phyloP scores from a whole-genome alignment of 202 grass and related monocot species.

The Panicum hallii region DNA sequence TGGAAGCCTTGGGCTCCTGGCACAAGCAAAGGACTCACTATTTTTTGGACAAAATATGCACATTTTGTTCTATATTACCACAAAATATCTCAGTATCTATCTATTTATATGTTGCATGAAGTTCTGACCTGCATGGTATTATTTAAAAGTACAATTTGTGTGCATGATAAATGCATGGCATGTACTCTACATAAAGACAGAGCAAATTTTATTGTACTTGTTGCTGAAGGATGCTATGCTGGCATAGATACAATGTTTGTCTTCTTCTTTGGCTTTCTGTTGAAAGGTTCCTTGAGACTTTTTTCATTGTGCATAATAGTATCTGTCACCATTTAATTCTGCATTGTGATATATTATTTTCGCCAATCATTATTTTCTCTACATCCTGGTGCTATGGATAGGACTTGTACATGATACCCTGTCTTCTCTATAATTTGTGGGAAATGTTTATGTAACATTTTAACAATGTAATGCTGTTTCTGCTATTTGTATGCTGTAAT shows the following conservation, averaged over 20 bases:
- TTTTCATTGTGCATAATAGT: slow-evolving; percentile 23
- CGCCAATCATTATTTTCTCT: slow-evolving; percentile 2
- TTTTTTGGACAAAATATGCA: background rate
- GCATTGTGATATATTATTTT: background rate
- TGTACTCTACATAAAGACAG: slow-evolving; percentile 24
- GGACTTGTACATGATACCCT: slow-evolving; percentile 5
- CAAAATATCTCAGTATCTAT: background rate
- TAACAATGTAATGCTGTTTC: slow-evolving; percentile 1
- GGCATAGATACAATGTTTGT: background rate
- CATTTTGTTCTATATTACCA: slow-evolving; percentile 1
- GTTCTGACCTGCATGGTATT: slow-evolving; percentile 5
- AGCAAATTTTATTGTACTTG: slow-evolving; percentile 1
- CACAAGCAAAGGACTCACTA: background rate
- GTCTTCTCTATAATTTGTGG: background rate
- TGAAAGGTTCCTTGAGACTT: slow-evolving; percentile 25
- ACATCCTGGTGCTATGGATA: slow-evolving; percentile 29
- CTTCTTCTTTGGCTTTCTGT: slow-evolving; percentile 13
- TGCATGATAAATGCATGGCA: background rate
- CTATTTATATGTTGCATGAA: background rate
- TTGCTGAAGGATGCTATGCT: background rate
- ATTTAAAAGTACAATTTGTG: slow-evolving; percentile 12
- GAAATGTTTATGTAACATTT: slow-evolving; percentile 1
- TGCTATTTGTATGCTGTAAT: slow-evolving; percentile 29
- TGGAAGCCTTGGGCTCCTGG: background rate
- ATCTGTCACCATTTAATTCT: slow-evolving; percentile 12